Evolutionary conservation across 805 yeast genomes (phyloP).

Genomic region (Metschnikowia vanudenii): DNA sequence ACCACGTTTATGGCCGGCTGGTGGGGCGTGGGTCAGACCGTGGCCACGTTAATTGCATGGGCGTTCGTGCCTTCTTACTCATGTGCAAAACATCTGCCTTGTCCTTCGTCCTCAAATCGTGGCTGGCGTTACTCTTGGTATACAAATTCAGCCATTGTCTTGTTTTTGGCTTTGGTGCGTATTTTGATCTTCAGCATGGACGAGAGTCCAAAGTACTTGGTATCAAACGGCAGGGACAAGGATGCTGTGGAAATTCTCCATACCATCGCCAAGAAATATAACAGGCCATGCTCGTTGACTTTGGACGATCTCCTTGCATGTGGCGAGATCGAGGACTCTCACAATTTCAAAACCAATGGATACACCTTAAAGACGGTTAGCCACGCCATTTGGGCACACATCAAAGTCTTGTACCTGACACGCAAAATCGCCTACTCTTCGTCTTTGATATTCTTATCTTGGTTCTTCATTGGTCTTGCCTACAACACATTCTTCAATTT

Average conservation of each 20-base stretch:
- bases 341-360: slow-evolving; percentile 2
- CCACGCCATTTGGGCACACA: slow-evolving; percentile 3
- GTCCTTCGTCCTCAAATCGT: slow-evolving; percentile 9
- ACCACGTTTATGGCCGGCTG: slow-evolving; percentile 49
- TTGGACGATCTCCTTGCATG: slow-evolving; percentile 12
- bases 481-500: slow-evolving; percentile 12
- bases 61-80: slow-evolving; percentile 45
- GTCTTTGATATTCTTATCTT: slow-evolving; percentile 10
- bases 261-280: slow-evolving; percentile 14
- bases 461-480: slow-evolving; percentile 9
- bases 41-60: slow-evolving; percentile 53
- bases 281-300: slow-evolving; percentile 16
- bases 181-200: slow-evolving; percentile 7
- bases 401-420: slow-evolving; percentile 3
- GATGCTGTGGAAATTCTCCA: slow-evolving; percentile 13
- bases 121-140: slow-evolving; percentile 18
- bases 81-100: slow-evolving; percentile 28
- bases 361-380: slow-evolving; percentile 1
- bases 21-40: too few species aligned
- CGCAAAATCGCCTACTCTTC: slow-evolving; percentile 8
- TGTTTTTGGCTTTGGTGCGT: slow-evolving; percentile 9
- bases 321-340: slow-evolving; percentile 15
- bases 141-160: slow-evolving; percentile 12
- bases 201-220: slow-evolving; percentile 16
- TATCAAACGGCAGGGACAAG: slow-evolving; percentile 12